phyloP scores from a whole-genome alignment of 352 stramenopile genomes.

The Blastocystis sp. region DNA sequence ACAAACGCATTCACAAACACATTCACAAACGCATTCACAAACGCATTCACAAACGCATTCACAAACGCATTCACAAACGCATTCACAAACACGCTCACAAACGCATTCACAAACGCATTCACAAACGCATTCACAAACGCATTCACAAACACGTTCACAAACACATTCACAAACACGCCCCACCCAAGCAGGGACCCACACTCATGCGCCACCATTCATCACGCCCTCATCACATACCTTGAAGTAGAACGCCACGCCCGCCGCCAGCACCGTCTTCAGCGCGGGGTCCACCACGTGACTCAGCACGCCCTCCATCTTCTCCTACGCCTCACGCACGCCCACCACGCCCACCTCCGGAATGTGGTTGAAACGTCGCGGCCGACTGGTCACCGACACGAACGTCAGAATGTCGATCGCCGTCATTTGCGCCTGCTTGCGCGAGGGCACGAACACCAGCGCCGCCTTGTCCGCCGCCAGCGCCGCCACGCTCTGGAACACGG shows the following conservation, averaged over 20 bases:
- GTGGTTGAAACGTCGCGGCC: constrained; percentile 77
- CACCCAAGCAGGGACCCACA: no score
- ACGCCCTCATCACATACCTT: constrained; percentile 71
- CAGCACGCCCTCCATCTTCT: constrained; percentile 76
- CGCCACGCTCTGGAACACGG: constrained; percentile 92
- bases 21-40: no score
- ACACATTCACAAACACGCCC: no score
- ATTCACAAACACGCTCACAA: no score
- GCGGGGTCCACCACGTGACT: constrained; percentile 77
- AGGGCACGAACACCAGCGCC: constrained; percentile 95
- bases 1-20: no score
- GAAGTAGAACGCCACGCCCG: constrained; percentile 96
- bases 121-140: no score
- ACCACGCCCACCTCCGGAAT: constrained; percentile 87
- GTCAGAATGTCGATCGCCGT: constrained; percentile 95
- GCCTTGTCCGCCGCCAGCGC: constrained; percentile 87
- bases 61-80: no score
- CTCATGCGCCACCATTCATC: no score
- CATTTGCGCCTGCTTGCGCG: constrained; percentile 90
- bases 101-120: no score
- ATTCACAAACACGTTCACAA: no score
- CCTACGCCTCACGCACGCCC: constrained; percentile 81
- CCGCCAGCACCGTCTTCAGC: constrained; percentile 89
- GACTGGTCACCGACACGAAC: constrained; percentile 81
- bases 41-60: no score